These are phyloP conservation scores for Mycena albidolilacea DNA, from an alignment of 768 basidiomycete genomes.

Conservation along the genomic window DNA sequence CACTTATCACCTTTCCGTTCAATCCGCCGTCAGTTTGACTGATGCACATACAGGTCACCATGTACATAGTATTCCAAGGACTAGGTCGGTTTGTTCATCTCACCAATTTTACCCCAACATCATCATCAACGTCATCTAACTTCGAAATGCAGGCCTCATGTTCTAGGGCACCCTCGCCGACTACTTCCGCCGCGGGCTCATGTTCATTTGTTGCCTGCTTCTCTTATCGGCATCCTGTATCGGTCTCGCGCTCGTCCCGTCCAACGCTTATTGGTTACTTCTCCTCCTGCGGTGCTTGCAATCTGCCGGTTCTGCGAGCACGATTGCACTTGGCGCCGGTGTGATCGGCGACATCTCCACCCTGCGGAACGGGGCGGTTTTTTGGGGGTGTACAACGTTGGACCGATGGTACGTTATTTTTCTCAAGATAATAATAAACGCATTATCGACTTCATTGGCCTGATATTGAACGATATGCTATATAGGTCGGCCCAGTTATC, in stretches of 20 bases:
- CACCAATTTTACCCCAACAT: background rate
- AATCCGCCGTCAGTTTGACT: background rate
- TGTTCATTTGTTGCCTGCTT: constrained; percentile 73
- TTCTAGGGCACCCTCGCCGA: constrained; percentile 82
- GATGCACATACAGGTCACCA: constrained; percentile 63
- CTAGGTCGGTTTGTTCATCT: constrained; percentile 55
- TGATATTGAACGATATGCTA: too few relatives aligned
- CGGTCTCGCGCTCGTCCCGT: constrained; percentile 65
- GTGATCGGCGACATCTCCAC: constrained; percentile 85
- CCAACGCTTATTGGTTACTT: constrained; percentile 74
- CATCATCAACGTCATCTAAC: background rate
- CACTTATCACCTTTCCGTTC: background rate
- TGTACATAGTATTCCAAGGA: constrained; percentile 81
- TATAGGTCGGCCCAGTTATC: constrained; percentile 71
- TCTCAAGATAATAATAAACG: constrained; percentile 27
- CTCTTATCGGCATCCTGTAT: constrained; percentile 79
- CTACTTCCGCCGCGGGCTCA: constrained; percentile 72
- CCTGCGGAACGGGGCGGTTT: constrained; percentile 83
- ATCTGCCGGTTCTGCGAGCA: constrained; percentile 85
- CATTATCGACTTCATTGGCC: constrained; percentile 21
- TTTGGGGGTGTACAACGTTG: constrained; percentile 74
- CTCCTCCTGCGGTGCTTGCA: constrained; percentile 85
- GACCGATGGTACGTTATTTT: constrained; percentile 65
- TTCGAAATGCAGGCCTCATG: constrained; percentile 57
- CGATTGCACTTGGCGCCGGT: constrained; percentile 80